Conservation (phyloP, 345 rosid species). For the Salix purpurea region DNA sequence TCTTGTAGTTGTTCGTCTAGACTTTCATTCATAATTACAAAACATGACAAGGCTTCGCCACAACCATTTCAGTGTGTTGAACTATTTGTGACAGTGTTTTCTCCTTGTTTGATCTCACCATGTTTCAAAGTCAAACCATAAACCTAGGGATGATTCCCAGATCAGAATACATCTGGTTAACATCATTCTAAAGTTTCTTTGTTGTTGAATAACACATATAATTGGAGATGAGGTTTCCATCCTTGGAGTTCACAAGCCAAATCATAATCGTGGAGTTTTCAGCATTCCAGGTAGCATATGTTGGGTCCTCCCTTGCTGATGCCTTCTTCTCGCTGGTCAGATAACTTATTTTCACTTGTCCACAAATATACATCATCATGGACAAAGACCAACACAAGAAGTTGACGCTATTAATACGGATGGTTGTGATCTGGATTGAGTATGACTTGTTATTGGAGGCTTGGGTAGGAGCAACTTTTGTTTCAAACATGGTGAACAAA, state of each 20-base stretch:
- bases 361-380: not conserved
- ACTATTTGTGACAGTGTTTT: not conserved
- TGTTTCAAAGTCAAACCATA: not conserved
- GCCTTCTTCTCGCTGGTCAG: not conserved
- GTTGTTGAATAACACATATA: not conserved
- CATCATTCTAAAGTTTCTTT: not conserved
- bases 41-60: too few species aligned
- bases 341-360: not conserved
- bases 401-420: not conserved
- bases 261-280: not conserved
- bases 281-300: not conserved
- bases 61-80: too few species aligned
- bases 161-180: not conserved
- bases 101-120: not conserved
- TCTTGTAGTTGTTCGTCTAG: too few species aligned
- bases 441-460: too few species aligned
- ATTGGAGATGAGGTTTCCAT: not conserved
- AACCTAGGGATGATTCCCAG: not conserved
- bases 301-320: not conserved
- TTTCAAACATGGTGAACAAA: too few species aligned
- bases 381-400: not conserved
- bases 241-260: not conserved
- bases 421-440: not conserved
- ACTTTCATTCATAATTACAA: too few species aligned
- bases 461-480: too few species aligned